These are phyloP conservation scores for Kazachstania taianensis DNA, from an alignment of 805 yeast genomes.

Conservation along the genomic window DNA sequence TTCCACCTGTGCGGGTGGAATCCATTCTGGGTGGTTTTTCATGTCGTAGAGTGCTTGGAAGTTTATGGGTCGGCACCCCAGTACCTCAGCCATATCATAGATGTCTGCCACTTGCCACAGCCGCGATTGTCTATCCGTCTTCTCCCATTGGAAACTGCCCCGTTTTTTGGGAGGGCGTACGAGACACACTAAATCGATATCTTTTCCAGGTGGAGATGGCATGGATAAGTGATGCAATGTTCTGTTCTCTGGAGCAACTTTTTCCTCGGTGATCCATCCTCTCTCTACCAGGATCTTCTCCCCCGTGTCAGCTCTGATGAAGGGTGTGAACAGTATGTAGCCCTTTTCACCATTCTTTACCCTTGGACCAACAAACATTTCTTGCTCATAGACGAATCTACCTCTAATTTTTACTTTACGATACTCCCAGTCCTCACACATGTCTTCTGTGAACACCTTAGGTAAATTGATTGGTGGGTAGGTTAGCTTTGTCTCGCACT, in stretches of 20 bases:
- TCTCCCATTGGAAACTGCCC: slow-evolving; percentile 57
- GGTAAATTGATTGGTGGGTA: slow-evolving; percentile 69
- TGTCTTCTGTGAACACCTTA: slow-evolving; percentile 48
- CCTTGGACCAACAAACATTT: slow-evolving; percentile 88
- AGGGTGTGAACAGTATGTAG: slow-evolving; percentile 71
- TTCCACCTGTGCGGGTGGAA: neutral
- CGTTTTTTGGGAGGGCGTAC: slow-evolving; percentile 59
- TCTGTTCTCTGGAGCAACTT: slow-evolving; percentile 46
- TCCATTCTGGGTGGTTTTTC: slow-evolving; percentile 40
- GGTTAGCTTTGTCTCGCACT: slow-evolving; percentile 72
- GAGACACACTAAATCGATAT: slow-evolving; percentile 60
- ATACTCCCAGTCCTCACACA: slow-evolving; percentile 67
- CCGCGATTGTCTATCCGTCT: slow-evolving; percentile 54
- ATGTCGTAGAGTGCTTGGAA: slow-evolving; percentile 63
- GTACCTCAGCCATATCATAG: slow-evolving; percentile 54
- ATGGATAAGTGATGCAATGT: slow-evolving; percentile 56
- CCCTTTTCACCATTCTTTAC: slow-evolving; percentile 64
- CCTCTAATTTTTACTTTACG: slow-evolving; percentile 73
- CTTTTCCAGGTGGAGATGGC: slow-evolving; percentile 43
- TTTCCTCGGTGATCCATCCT: slow-evolving; percentile 81
- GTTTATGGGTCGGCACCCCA: slow-evolving; percentile 63
- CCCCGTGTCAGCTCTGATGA: slow-evolving; percentile 48
- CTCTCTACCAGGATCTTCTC: slow-evolving; percentile 73
- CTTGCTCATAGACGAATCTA: slow-evolving; percentile 70
- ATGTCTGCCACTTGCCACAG: slow-evolving; percentile 75